Conservation (phyloP, 768 basidiomycete species). For the Podaxis mareebaensis region DNA sequence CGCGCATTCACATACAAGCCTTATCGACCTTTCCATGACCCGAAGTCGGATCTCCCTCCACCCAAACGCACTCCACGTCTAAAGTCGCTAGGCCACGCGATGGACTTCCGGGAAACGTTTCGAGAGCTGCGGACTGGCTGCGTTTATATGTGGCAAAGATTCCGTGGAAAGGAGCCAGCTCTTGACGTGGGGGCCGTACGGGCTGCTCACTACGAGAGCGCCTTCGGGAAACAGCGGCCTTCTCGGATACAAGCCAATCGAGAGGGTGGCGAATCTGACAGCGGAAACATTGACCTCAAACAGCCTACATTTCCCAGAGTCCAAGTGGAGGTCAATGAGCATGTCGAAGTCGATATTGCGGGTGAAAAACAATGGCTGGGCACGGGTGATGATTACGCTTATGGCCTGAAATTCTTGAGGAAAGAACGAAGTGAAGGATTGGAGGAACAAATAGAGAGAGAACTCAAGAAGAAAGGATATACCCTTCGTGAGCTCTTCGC, state of each 20-base stretch:
- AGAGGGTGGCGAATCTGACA: constrained; percentile 12
- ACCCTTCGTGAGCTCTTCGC: constrained; percentile 31
- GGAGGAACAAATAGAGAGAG: constrained; percentile 52
- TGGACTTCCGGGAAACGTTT: constrained; percentile 72
- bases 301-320: constrained; percentile 29
- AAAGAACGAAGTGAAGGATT: constrained; percentile 55
- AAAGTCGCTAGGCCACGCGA: constrained; percentile 59
- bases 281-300: constrained; percentile 15
- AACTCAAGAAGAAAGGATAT: constrained; percentile 51
- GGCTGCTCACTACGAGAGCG: constrained; percentile 42
- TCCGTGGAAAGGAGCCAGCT: constrained; percentile 56
- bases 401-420: constrained; percentile 38
- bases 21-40: constrained; percentile 41
- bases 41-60: constrained; percentile 29
- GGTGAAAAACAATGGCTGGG: constrained; percentile 57
- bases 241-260: not conserved
- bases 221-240: constrained; percentile 41
- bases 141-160: constrained; percentile 56
- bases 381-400: constrained; percentile 44
- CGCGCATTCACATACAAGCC: constrained; percentile 70
- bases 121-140: constrained; percentile 59
- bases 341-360: constrained; percentile 41
- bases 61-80: constrained; percentile 50
- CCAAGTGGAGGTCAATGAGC: constrained; percentile 40
- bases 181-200: constrained; percentile 43